These are phyloP conservation scores for Globisporangium ultimum DNA, from an alignment of 352 stramenopile species.

Conservation along the genomic window DNA sequence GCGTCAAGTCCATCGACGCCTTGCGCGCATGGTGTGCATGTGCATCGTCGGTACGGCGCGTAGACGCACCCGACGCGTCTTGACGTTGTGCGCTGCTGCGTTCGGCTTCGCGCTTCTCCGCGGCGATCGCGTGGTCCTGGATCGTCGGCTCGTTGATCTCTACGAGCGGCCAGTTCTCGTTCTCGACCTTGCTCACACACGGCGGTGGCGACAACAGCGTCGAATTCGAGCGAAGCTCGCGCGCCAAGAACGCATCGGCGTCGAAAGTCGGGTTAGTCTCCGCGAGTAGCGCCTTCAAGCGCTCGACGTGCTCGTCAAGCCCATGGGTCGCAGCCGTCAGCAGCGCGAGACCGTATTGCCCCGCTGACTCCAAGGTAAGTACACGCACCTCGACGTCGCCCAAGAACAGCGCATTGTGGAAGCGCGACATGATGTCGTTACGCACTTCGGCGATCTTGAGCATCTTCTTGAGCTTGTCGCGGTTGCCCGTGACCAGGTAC, in stretches of 20 bases:
- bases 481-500: constrained; percentile 98
- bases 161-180: constrained; percentile 98
- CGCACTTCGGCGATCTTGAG: constrained; percentile 98
- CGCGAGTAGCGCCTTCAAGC: constrained; percentile 90
- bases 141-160: constrained; percentile 91
- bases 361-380: constrained; percentile 93
- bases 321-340: constrained; percentile 96
- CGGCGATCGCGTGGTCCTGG: constrained; percentile 75
- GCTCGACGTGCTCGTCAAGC: constrained; percentile 92
- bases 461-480: constrained; percentile 99
- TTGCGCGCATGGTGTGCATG: constrained; percentile 33
- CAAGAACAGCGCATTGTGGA: constrained; percentile 98
- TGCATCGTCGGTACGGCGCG: constrained; percentile 36
- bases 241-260: constrained; percentile 55
- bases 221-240: constrained; percentile 63
- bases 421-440: constrained; percentile 97
- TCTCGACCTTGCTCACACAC: constrained; percentile 89
- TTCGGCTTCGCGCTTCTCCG: constrained; percentile 77
- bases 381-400: constrained; percentile 96
- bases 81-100: constrained; percentile 55
- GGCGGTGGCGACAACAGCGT: constrained; percentile 92
- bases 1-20: constrained; percentile 65
- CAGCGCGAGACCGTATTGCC: constrained; percentile 95
- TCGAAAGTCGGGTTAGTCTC: constrained; percentile 86
- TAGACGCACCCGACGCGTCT: constrained; percentile 21